Evolutionary conservation across 495 filamentous ascomycete genomes (phyloP).

Genomic region (Paragyromitra xinjiangensis): DNA sequence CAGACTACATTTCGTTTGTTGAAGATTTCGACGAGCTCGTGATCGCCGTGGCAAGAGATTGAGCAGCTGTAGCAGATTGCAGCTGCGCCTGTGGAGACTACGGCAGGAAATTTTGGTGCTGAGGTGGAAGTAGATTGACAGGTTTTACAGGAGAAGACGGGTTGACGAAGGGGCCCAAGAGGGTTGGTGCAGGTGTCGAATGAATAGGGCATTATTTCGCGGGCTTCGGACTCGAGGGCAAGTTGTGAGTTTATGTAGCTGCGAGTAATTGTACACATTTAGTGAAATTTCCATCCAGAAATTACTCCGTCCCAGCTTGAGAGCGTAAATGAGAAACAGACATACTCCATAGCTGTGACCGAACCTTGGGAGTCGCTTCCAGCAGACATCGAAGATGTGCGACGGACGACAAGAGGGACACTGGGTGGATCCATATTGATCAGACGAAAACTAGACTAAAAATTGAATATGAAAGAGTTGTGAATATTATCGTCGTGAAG

Average conservation of each 20-base stretch:
- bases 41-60: constrained; percentile 94
- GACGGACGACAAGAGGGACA: constrained; percentile 33
- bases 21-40: constrained; percentile 95
- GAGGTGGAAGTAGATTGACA: constrained; percentile 82
- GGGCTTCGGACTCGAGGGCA: constrained; percentile 89
- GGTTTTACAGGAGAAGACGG: constrained; percentile 87
- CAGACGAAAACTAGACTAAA: not conserved
- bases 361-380: constrained; percentile 74
- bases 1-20: constrained; percentile 93
- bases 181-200: constrained; percentile 91
- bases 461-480: not conserved
- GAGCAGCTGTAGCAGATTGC: constrained; percentile 96
- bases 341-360: constrained; percentile 84
- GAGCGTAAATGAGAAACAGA: constrained; percentile 11
- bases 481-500: not conserved
- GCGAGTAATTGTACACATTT: constrained; percentile 1
- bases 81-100: constrained; percentile 62
- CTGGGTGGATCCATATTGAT: constrained; percentile 32
- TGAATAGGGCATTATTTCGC: constrained; percentile 91
- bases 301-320: not conserved
- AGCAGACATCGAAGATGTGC: constrained; percentile 47
- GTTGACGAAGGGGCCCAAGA: constrained; percentile 85
- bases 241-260: constrained; percentile 91
- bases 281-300: not conserved
- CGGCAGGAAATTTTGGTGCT: constrained; percentile 35